A percentile compares a stretch with the other conserved stretches of the same genome.
Conservation (phyloP, 768 basidiomycete genomes). For the Boletus rex-veris region DNA sequence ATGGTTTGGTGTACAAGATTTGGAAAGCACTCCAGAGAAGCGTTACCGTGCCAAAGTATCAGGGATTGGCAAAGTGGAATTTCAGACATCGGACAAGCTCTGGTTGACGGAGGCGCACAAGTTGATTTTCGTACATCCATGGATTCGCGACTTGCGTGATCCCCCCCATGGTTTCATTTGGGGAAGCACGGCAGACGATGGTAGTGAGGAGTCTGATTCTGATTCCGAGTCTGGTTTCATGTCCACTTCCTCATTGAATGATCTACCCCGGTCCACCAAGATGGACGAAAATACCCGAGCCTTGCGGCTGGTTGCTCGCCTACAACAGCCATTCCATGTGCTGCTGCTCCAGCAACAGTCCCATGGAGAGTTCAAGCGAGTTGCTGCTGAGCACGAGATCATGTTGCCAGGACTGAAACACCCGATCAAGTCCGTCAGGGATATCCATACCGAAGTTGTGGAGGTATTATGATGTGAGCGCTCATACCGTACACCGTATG, state of each 20-base stretch:
- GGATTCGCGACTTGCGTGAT: conserved; percentile 4
- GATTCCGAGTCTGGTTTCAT: background rate
- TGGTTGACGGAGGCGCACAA: background rate
- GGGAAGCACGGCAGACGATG: background rate
- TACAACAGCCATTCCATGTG: background rate
- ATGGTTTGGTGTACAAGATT: too few relatives aligned
- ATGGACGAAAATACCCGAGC: background rate
- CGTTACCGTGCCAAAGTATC: background rate
- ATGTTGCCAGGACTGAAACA: background rate
- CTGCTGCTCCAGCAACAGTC: background rate
- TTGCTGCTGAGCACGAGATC: background rate
- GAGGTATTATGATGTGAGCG: too few relatives aligned
- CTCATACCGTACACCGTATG: too few relatives aligned
- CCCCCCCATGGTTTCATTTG: background rate
- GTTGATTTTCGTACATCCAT: conserved; percentile 3
- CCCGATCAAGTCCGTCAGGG: background rate
- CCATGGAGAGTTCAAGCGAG: background rate
- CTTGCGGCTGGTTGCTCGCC: background rate
- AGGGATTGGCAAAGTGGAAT: background rate
- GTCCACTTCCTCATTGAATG: background rate
- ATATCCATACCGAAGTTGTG: background rate
- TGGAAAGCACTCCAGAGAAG: background rate
- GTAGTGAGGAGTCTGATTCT: background rate
- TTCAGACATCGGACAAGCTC: background rate
- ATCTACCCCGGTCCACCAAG: too few relatives aligned